Evolutionary conservation across 805 yeast species (phyloP).

Genomic region (Wickerhamiella siamensis): DNA sequence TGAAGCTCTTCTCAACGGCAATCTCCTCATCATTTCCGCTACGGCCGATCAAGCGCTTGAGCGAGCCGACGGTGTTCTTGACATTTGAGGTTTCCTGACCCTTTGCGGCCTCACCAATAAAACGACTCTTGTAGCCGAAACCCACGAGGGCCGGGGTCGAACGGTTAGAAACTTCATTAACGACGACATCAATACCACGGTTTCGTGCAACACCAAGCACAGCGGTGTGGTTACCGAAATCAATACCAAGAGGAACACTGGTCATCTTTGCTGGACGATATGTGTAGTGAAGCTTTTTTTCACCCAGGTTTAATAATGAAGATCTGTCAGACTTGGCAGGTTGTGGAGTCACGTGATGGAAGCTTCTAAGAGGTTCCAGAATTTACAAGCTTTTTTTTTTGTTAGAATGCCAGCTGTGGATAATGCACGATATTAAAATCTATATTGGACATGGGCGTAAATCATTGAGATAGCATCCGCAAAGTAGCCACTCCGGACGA

Average conservation of each 20-base stretch:
- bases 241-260: conserved; percentile 59
- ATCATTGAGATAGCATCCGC: conserved; percentile 12
- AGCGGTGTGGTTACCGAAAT: conserved; percentile 88
- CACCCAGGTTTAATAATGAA: background rate
- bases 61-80: conserved; percentile 89
- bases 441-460: no score
- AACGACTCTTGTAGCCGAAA: conserved; percentile 78
- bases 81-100: conserved; percentile 92
- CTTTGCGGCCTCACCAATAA: conserved; percentile 90
- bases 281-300: background rate
- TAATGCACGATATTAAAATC: no score
- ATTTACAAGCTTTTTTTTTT: no score
- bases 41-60: conserved; percentile 86
- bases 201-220: conserved; percentile 90
- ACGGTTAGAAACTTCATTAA: conserved; percentile 97
- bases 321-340: background rate
- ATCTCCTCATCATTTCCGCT: conserved; percentile 62
- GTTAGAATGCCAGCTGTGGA: no score
- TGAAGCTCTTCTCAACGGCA: conserved; percentile 55
- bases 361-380: background rate
- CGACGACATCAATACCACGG: conserved; percentile 96
- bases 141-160: conserved; percentile 87
- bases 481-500: conserved; percentile 15
- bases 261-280: background rate
- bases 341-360: background rate